A percentile compares a stretch with the other conserved stretches of the same genome.
Evolutionary conservation across 2,329 filamentous ascomycete species (phyloP).

Genomic region (Aspergillus eucalypticola): DNA sequence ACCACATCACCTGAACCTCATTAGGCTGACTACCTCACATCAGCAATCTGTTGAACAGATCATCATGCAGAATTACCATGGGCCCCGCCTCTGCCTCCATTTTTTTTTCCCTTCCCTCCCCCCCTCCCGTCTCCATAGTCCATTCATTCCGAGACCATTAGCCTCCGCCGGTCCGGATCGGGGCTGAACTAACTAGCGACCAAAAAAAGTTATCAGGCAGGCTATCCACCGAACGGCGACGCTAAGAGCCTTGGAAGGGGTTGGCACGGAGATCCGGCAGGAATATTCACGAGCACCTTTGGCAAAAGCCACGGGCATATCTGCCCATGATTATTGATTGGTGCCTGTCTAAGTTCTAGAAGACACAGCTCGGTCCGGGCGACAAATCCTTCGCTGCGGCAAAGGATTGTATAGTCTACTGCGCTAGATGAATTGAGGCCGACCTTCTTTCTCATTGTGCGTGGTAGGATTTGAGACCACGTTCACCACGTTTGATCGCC

Average conservation of each 20-base stretch:
- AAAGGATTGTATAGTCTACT: neutral
- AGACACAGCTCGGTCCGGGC: neutral
- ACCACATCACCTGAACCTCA: neutral
- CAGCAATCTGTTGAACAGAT: conserved; percentile 10
- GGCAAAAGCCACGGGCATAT: neutral
- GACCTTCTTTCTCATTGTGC: too few species aligned
- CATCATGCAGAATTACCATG: conserved; percentile 20
- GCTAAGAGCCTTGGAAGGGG: neutral
- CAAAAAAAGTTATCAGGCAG: neutral
- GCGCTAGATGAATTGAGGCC: neutral
- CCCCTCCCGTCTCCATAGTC: too few species aligned
- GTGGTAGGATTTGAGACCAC: neutral
- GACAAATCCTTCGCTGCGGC: conserved; percentile 1
- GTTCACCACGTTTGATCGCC: conserved; percentile 11
- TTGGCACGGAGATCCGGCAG: neutral
- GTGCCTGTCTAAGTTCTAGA: neutral
- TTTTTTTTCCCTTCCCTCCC: too few species aligned
- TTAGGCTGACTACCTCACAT: neutral
- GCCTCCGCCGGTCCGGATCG: neutral
- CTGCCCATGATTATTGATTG: neutral
- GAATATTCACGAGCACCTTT: neutral
- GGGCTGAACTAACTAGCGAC: neutral
- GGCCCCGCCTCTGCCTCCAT: neutral
- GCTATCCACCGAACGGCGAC: neutral
- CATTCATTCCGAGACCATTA: neutral